Evolutionary conservation across 352 stramenopile species (phyloP), one percentile per base, ranked within the genome.

Genomic region (Pythium scleroteichum): DNA sequence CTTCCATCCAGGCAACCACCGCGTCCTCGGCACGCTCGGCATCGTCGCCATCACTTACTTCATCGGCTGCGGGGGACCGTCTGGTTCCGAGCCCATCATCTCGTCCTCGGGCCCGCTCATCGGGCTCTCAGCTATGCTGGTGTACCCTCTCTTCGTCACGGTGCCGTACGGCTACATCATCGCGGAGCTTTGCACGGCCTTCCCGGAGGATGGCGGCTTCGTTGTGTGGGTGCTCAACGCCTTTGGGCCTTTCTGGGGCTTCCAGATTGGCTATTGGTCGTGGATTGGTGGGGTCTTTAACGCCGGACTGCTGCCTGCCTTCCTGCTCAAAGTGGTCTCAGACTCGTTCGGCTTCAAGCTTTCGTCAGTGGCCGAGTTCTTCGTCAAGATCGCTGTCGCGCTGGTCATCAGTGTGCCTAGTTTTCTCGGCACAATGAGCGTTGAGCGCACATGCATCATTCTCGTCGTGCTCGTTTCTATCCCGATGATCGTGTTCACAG

Each of bases 121-220:
- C 57, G 78, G 86, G 1, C 66, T 98, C 32, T 47, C 94, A 4
- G 80, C 89, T 7, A 87, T 96, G 54, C 29, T 83, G 8, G 14
- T 97, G 8, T 82, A 97, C 27, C 89, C 90, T 4, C 72, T 97
- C 8, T 46, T 97, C 16, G 97, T 91, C 80, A 87, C 75, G 0
- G 38, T 97, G 3, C 92, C 90, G 20, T 92, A 97, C 68, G 88
- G 77, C 6, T 72, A 97, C 45, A 86, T 98, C 35, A 94, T 95
- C 8, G 83, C 90, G 9, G 92, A 98, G 73, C 72, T 98, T 19
- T 89, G 82, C 19, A 85, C 85, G 0, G 75, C 90, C 8, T 97
- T 97, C 67, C 90, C 88, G 1, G 88, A 97, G 23, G 71, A 83
- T 24, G 74, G 69, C n/a, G 90, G 77, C 48, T 94, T 88, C 55